Conservation (phyloP, 2,329 filamentous ascomycete species). For the Xylariomycetidae sp. region DNA sequence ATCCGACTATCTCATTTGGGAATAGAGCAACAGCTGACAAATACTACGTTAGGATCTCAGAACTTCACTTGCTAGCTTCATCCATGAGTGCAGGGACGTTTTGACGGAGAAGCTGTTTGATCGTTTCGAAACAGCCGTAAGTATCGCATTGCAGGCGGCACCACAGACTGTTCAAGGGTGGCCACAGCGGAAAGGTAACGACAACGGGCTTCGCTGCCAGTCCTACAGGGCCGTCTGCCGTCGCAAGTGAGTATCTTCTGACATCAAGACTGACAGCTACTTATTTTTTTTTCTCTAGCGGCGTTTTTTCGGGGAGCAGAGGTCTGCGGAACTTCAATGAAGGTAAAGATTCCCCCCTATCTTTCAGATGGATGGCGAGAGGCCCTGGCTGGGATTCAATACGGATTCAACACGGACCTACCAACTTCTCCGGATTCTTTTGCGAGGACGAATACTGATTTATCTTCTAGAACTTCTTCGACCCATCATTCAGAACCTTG, state of each 20-base stretch:
- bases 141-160: conserved; percentile 4
- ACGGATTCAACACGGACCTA: no score
- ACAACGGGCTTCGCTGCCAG: conserved; percentile 6
- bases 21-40: background rate
- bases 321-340: conserved; percentile 14
- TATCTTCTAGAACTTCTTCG: conserved; percentile 9
- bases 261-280: background rate
- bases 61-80: background rate
- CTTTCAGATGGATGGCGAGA: no score
- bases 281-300: conserved; percentile 11
- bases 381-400: no score
- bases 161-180: conserved; percentile 6
- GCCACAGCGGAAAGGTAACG: conserved; percentile 4
- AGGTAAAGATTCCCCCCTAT: no score
- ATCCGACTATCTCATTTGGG: background rate
- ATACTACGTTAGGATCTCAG: conserved; percentile 6
- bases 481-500: conserved; percentile 8
- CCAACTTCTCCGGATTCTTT: no score
- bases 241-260: conserved; percentile 9
- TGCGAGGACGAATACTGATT: no score
- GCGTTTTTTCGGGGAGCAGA: conserved; percentile 6
- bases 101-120: conserved; percentile 6
- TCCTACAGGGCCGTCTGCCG: conserved; percentile 11
- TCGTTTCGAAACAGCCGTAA: conserved; percentile 2
- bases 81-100: conserved; percentile 1